These are phyloP conservation scores for Aspergillus clavatus DNA, from an alignment of 2,329 filamentous ascomycete species.

Conservation along the genomic window DNA sequence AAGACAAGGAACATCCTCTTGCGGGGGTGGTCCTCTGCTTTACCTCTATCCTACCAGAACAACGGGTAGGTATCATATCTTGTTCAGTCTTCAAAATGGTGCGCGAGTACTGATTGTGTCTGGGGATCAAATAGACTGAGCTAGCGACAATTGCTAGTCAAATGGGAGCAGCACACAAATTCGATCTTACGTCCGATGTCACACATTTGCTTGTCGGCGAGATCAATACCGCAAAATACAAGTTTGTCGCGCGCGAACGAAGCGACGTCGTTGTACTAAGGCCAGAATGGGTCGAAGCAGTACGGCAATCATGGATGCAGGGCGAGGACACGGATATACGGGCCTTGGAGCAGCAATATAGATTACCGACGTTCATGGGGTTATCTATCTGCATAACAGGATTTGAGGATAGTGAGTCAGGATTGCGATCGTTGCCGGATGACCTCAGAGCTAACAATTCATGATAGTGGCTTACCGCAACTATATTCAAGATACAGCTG, in stretches of 20 bases:
- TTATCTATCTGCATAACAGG: constrained; percentile 65
- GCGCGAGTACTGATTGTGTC: constrained; percentile 2
- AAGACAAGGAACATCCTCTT: constrained; percentile 60
- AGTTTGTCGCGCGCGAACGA: constrained; percentile 85
- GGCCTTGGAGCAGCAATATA: constrained; percentile 59
- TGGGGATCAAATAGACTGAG: constrained; percentile 32
- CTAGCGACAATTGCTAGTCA: constrained; percentile 54
- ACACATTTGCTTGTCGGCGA: constrained; percentile 91
- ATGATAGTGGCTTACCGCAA: constrained; percentile 59
- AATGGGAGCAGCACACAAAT: constrained; percentile 82
- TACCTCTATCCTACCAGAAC: constrained; percentile 75
- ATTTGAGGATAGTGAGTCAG: constrained; percentile 57
- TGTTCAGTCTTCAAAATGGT: neutral
- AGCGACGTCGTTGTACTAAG: constrained; percentile 79
- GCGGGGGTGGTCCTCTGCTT: constrained; percentile 76
- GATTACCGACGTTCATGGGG: constrained; percentile 43
- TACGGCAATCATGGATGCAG: constrained; percentile 73
- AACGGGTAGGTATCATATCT: constrained; percentile 56
- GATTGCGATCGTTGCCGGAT: constrained; percentile 3
- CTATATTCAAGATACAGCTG: constrained; percentile 63
- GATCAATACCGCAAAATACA: constrained; percentile 88
- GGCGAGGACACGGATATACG: constrained; percentile 70
- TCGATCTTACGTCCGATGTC: constrained; percentile 91
- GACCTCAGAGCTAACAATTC: constrained; percentile 4
- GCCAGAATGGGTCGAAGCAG: constrained; percentile 76